Base-by-base conservation (phyloP, 768 basidiomycete genomes). In the Boletus sensibilis region DNA sequence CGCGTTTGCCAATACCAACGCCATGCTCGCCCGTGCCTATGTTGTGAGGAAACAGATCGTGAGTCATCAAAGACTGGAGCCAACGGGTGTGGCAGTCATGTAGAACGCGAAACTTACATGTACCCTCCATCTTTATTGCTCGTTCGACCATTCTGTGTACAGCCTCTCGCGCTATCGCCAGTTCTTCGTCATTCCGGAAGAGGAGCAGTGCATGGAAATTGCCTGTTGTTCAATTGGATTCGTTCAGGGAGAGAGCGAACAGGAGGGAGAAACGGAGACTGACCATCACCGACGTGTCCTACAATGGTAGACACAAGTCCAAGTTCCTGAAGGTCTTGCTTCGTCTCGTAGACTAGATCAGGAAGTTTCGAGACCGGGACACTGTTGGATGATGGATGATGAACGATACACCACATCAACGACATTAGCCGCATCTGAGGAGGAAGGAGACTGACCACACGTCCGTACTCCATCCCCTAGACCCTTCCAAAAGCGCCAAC, bases 11-110 rank as follows among this genome's bases (percentile, higher is more conserved):
- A 11, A 94, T 76, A 0, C 92, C 93, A 8, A 94, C 90, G 2
- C 92, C 93, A 64, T 94, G 92, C 64, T 94, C 92, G 4, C 90
- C 90, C 0, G 86, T 88, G 61, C 85, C 86, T 87, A 43, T 12
- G 12, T 34, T 23, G 8, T 27, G 13, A 34, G 14, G 16, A 29
- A 45, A 11, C 12, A 21, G 5, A 39, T 40, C 5, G 20, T 45
- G 42, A 35, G 33, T 29, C 29, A n/a, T 49, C 21, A 18, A 60
- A 23, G 48, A 10, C 6, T 2, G 11, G 9, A 18, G 35, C 12
- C 14, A 45, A 33, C 16, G 9, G 18, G 20, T 7, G 8, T 3
- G 31, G 8, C 6, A 21, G 11, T 35, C 27, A 10, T n/a, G 18
- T 29, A 6, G 13, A 49, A 47, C 1, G 25, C 4, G 29, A 37